Base-by-base conservation (phyloP, 306 rosid genomes). In the Comarum palustre region DNA sequence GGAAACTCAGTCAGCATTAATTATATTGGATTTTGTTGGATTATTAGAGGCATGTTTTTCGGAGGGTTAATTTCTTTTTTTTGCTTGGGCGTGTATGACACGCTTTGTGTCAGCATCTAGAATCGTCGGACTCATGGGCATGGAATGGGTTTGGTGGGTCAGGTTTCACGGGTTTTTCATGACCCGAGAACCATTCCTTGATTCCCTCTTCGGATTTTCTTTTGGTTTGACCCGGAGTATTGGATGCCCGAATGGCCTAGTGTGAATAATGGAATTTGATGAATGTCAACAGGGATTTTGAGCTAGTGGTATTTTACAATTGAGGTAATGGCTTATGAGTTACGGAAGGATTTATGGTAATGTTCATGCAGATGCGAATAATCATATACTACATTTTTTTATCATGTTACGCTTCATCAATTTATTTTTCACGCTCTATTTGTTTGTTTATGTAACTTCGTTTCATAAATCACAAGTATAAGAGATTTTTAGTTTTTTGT, bases 1-100 rank as follows among this genome's bases (percentile, higher is more conserved):
- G 68, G 46, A 65, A 60, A 78, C 71, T 71, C 63, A 66, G 66
- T 58, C 75, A 67, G 77, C 73, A 52, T 65, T 67, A 58, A 67
- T 76, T 14, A n/a, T 45, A 52, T 41, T 67, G 69, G 66, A 36
- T 59, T 75, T 71, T 66, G 58, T 38, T 4, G 39, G 43, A 45
- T 58, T 67, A 24, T 43, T 43, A 41, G 65, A 60, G 50, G 65
- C 65, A 54, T 6, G 25, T 2, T 25, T 0, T 11, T 6, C 1
- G 0, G 45, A 1, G 45, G 13, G 3, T 42, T 54, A 7, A 48
- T 6, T 19, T 59, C 0, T 14, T 1, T 8, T 8, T 3, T 39
- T 3, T 4, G 13, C 13, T 24, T 8, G 54, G 27, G 75, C 20
- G 29, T 57, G 41, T 0, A 0, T 20, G 16, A 2, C 54, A 41